Conservation (phyloP, 2,329 filamentous ascomycete species). For the Mycocentrospora acerina region DNA sequence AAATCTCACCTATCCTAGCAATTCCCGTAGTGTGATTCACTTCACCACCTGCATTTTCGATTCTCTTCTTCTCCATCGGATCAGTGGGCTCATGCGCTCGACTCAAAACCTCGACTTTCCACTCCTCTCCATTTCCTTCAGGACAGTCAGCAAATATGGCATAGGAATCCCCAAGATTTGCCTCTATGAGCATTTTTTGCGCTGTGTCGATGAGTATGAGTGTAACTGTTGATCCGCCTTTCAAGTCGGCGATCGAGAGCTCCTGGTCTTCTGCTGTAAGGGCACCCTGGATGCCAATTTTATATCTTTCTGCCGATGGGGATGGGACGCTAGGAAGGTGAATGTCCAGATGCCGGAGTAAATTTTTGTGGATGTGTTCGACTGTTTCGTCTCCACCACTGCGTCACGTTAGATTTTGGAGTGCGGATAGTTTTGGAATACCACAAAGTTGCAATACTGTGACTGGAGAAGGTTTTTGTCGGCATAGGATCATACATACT, state of each 20-base stretch:
- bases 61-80: conserved; percentile 19
- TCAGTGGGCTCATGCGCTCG: conserved; percentile 21
- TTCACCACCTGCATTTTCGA: conserved; percentile 25
- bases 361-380: conserved; percentile 15
- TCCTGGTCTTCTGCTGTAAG: conserved; percentile 21
- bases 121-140: conserved; percentile 12
- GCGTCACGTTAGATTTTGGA: conserved; percentile 3
- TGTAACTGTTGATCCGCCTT: conserved; percentile 26
- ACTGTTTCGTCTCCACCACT: conserved; percentile 24
- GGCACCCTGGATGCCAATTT: conserved; percentile 23
- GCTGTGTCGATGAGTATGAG: conserved; percentile 23
- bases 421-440: background rate
- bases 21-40: conserved; percentile 24
- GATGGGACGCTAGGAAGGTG: conserved; percentile 15
- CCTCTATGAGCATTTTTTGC: conserved; percentile 22
- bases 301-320: conserved; percentile 19
- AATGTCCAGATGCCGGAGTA: conserved; percentile 20
- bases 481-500: conserved; percentile 16
- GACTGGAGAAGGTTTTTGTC: no score
- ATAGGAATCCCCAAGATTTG: conserved; percentile 27
- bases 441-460: no score
- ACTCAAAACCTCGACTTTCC: conserved; percentile 20
- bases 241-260: conserved; percentile 16
- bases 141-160: conserved; percentile 18
- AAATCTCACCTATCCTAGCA: conserved; percentile 13